Evolutionary conservation across 83 land plant species (phyloP).

Genomic region (Picea abies): DNA sequence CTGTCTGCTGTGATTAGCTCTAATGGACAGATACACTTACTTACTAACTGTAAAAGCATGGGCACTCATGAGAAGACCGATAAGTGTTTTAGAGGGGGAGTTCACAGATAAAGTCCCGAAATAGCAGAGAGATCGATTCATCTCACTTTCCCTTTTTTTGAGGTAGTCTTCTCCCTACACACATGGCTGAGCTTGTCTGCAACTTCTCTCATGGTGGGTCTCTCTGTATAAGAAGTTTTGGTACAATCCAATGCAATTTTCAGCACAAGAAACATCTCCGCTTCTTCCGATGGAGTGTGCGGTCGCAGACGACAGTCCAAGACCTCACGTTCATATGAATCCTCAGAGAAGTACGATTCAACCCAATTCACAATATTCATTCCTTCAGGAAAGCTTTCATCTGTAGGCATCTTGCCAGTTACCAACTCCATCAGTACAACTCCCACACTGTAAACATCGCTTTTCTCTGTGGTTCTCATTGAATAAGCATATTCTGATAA

Average conservation of each 20-base stretch:
- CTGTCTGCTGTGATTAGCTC: background rate
- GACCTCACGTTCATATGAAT: slow-evolving; percentile 26
- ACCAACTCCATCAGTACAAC: slow-evolving; percentile 89
- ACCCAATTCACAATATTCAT: slow-evolving; percentile 87
- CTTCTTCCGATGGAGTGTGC: slow-evolving; percentile 40
- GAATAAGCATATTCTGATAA: slow-evolving; percentile 79
- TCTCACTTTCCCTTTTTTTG: slow-evolving; percentile 12
- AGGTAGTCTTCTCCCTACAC: background rate
- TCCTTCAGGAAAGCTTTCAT: slow-evolving; percentile 57
- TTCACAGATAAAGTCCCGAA: background rate
- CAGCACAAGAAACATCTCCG: slow-evolving; percentile 48
- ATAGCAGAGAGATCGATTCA: background rate
- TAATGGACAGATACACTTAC: background rate
- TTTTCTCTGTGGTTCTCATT: slow-evolving; percentile 78
- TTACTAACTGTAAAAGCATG: background rate
- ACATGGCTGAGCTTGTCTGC: slow-evolving; percentile 45
- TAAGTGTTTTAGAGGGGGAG: background rate
- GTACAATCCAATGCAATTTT: slow-evolving; percentile 81
- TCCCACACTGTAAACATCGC: slow-evolving; percentile 87
- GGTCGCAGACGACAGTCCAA: slow-evolving; percentile 44
- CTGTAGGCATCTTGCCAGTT: slow-evolving; percentile 69
- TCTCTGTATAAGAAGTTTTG: slow-evolving; percentile 37
- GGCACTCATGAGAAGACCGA: background rate
- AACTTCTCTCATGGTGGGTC: slow-evolving; percentile 60
- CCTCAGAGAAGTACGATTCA: slow-evolving; percentile 21